These are phyloP conservation scores for Pterocarpus santalinus DNA, from an alignment of 306 rosid genomes.

Conservation along the genomic window DNA sequence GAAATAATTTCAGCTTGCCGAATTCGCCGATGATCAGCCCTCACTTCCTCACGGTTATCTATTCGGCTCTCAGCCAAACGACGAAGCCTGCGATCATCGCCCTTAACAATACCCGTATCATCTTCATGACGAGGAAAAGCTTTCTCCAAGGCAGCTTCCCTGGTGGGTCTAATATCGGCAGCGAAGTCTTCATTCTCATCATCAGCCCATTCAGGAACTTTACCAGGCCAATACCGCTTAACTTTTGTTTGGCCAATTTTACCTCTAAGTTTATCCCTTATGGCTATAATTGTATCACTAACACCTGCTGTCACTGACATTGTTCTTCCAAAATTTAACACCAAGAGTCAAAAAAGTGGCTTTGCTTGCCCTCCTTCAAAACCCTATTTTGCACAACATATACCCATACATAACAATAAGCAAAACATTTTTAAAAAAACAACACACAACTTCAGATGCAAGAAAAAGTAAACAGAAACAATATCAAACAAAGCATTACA, in stretches of 20 bases:
- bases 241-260: slow-evolving; percentile 95
- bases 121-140: slow-evolving; percentile 74
- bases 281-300: slow-evolving; percentile 82
- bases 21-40: slow-evolving; percentile 93
- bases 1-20: slow-evolving; percentile 96
- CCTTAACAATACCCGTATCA: slow-evolving; percentile 60
- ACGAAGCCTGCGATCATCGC: slow-evolving; percentile 84
- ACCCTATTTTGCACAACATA: slow-evolving; percentile 42
- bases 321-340: slow-evolving; percentile 30
- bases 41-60: slow-evolving; percentile 88
- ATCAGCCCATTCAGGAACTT: slow-evolving; percentile 96
- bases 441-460: not conserved
- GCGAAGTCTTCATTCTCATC: slow-evolving; percentile 69
- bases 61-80: slow-evolving; percentile 82
- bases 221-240: slow-evolving; percentile 95
- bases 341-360: not conserved
- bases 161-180: slow-evolving; percentile 62
- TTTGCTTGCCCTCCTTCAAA: slow-evolving; percentile 22
- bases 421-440: not conserved
- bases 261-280: slow-evolving; percentile 94
- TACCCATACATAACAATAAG: slow-evolving; percentile 3
- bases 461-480: slow-evolving; percentile 2
- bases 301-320: slow-evolving; percentile 99
- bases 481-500: not conserved
- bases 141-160: slow-evolving; percentile 74